Evolutionary conservation across 2,329 filamentous ascomycete species (phyloP), one percentile per base, ranked within the genome.

Genomic region (Fusarium liriodendri): DNA sequence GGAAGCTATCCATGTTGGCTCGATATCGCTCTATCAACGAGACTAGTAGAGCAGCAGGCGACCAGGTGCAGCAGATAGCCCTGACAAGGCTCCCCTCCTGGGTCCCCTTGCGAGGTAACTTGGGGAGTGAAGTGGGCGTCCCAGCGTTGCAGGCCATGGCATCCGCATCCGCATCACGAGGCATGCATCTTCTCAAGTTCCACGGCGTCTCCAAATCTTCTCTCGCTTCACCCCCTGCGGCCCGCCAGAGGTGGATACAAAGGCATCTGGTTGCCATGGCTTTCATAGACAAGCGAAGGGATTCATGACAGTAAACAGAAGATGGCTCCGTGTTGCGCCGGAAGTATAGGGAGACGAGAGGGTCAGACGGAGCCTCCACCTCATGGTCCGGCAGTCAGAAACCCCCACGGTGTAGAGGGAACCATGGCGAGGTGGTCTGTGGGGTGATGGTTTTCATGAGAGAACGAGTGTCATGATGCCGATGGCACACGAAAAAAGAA

Each of bases 161-260:
- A 25, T 74, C 64, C 20, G 62, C 72, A 75, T 74, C 72, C 25
- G 62, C 72, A 75, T 74, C 72, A 74, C 72, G 69, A 70, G 72
- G 72, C 72, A 66, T 75, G 69, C 72, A 75, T 74, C 70, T 47
- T 73, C 45, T 20, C 72, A 70, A 74, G 72, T 75, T 74, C 57
- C 61, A 67, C 72, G 50, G 73, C 58, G 60, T 71, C 59, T 58
- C 54, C 52, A 65, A 64, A 52, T 52, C 47, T 58, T 58, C 37
- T 62, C 66, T 75, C 66, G 69, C 72, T 75, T 75, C 62, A 75
- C 69, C 72, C 71, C 72, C 66, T 73, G 72, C 38, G 72, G 42
- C 64, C 66, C 69, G 72, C 72, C 67, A 29, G 32, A 42, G 64
- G 72, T 75, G 72, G 72, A 69, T 73, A 64, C 52, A 55, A 47